Evolutionary conservation across 2,329 filamentous ascomycete species (phyloP), one percentile per base, ranked within the genome.

Genomic region (Fulvia fulva): DNA sequence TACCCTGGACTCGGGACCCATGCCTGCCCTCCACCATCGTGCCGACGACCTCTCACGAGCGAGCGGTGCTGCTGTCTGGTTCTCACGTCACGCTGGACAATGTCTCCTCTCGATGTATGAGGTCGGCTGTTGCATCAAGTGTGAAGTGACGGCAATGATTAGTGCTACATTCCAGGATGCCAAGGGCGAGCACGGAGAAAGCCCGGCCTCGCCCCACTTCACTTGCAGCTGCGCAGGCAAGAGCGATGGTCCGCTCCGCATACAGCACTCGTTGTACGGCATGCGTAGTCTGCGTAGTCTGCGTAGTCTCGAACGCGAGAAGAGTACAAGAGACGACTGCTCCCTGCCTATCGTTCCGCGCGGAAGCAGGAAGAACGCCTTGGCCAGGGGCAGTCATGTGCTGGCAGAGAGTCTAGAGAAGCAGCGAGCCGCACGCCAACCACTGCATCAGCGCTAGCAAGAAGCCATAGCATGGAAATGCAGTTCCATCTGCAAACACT

Each of bases 1-100:
- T 22, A 19, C 52, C 52, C 52, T 25, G 52, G 52, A 32, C 52
- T 46, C 52, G 52, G 52, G 52, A 28, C 12, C 47, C 26, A 19
- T 30, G 25, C 8, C 47, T 32, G 11, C 19, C 26, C 47, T 47
- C 44, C 44, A 23, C 44, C 12, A 23, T 25, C 44, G 47, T 32
- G 47, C 47, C 5, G 30, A 25, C 22, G 26, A 21, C 47, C 7
- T 32, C 25, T 32, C 25, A 32, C 25, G 11, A n/a, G 12, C 16
- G 44, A 53, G 32, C 26, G 41, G 50, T 30, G n/a, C 16, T 16
- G 30, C 12, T n/a, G 44, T 6, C 16, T 23, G 28, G 50, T 52
- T 41, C 50, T 25, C 44, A 19, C 19, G 5, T 41, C 37, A 19
- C 37, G 37, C 12, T 7, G 14, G 8, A n/a, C 14, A n/a, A 41